Evolutionary conservation across 116 monocot genomes (phyloP).

Genomic region (Trichopus zeylanicus): DNA sequence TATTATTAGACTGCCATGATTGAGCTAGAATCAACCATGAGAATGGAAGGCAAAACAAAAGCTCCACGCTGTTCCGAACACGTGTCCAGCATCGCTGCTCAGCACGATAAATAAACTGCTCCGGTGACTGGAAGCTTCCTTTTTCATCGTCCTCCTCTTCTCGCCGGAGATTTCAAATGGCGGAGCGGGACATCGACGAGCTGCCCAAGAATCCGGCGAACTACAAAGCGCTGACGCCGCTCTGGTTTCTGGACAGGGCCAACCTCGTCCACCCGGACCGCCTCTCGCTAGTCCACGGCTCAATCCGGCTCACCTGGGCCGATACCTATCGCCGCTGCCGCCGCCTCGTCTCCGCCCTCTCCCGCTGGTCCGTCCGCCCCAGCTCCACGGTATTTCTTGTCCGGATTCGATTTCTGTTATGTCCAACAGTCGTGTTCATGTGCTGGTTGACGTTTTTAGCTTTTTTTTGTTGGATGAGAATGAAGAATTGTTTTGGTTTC

Average conservation of each 20-base stretch:
- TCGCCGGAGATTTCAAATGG: slow-evolving; percentile 10
- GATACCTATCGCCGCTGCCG: slow-evolving; percentile 87
- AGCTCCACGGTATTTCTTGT: slow-evolving; percentile 53
- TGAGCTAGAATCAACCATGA: too few relatives aligned
- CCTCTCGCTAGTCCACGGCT: slow-evolving; percentile 59
- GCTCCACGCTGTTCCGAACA: too few relatives aligned
- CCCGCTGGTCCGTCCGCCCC: slow-evolving; percentile 51
- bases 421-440: neutral
- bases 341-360: slow-evolving; percentile 85
- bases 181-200: slow-evolving; percentile 72
- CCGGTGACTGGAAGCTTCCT: too few relatives aligned
- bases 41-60: too few relatives aligned
- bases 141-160: too few relatives aligned
- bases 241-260: slow-evolving; percentile 90
- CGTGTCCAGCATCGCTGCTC: too few relatives aligned
- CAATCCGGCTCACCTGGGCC: slow-evolving; percentile 61
- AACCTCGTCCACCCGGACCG: slow-evolving; percentile 68
- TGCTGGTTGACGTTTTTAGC: neutral
- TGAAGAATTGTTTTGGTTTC: too few relatives aligned
- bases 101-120: too few relatives aligned
- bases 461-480: too few relatives aligned
- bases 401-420: neutral
- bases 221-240: slow-evolving; percentile 84
- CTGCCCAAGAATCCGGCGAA: slow-evolving; percentile 86
- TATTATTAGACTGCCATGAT: too few relatives aligned